Evolutionary conservation across 495 filamentous ascomycete species (phyloP).

Genomic region (Astrothelium subdiscretum): DNA sequence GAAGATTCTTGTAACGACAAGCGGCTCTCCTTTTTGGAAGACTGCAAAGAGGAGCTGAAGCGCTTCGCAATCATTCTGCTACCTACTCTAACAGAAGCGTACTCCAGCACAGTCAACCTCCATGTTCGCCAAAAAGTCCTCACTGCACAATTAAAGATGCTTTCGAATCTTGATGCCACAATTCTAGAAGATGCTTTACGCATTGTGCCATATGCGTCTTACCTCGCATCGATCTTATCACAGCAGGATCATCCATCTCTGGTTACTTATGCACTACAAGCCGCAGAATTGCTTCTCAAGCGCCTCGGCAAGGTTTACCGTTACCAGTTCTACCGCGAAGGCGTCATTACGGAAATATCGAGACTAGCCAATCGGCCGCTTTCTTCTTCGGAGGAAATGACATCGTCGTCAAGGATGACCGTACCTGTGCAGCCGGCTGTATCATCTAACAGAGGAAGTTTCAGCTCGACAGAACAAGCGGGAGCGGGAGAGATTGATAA

Average conservation of each 20-base stretch:
- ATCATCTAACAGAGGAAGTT: slow-evolving; percentile 4
- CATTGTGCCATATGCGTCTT: slow-evolving; percentile 94
- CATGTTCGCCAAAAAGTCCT: slow-evolving; percentile 94
- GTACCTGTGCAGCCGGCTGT: background rate
- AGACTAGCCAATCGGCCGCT: slow-evolving; percentile 54
- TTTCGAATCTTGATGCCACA: slow-evolving; percentile 77
- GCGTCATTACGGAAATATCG: slow-evolving; percentile 82
- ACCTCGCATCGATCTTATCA: slow-evolving; percentile 87
- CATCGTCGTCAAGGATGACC: background rate
- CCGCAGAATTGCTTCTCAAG: slow-evolving; percentile 74
- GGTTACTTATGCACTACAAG: slow-evolving; percentile 76
- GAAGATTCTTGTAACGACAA: slow-evolving; percentile 63
- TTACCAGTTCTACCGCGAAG: slow-evolving; percentile 95
- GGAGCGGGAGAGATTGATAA: slow-evolving; percentile 39
- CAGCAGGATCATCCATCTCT: slow-evolving; percentile 87
- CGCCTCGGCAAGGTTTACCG: slow-evolving; percentile 80
- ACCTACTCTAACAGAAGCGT: slow-evolving; percentile 92
- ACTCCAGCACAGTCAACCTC: slow-evolving; percentile 97
- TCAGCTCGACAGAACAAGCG: slow-evolving; percentile 26
- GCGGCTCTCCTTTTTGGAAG: slow-evolving; percentile 61
- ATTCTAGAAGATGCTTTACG: slow-evolving; percentile 81
- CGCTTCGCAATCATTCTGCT: slow-evolving; percentile 93
- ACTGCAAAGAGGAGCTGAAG: slow-evolving; percentile 73
- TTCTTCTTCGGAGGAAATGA: slow-evolving; percentile 6
- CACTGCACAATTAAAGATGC: slow-evolving; percentile 91